Conservation (phyloP, 371 early-diverging fungal species). For the Synchytrium microbalum region DNA sequence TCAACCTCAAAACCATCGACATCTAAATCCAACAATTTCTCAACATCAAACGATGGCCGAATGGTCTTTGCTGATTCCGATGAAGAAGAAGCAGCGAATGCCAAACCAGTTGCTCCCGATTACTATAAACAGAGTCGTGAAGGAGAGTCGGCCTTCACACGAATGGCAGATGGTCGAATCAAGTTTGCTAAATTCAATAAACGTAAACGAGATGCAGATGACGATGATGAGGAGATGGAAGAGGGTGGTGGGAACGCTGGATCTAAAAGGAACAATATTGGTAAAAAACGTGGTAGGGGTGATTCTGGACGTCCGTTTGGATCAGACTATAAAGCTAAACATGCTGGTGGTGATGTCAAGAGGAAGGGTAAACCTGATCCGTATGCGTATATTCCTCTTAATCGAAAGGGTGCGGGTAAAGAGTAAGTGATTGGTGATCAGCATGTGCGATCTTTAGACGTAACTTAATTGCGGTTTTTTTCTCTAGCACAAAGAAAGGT, state of each 20-base stretch:
- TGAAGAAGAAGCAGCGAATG: constrained; percentile 37
- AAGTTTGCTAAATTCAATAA: constrained; percentile 54
- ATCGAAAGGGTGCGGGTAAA: constrained; percentile 17
- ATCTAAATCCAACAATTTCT: constrained; percentile 48
- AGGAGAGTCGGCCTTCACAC: constrained; percentile 62
- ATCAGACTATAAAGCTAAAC: constrained; percentile 57
- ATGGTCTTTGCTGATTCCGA: constrained; percentile 65
- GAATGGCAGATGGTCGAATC: constrained; percentile 73
- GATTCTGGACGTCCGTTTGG: constrained; percentile 30
- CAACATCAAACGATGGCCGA: constrained; percentile 64
- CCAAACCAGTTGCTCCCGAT: constrained; percentile 53
- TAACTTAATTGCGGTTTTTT: too few relatives aligned
- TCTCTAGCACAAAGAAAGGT: too few relatives aligned
- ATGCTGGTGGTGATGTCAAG: constrained; percentile 92
- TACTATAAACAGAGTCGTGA: constrained; percentile 70
- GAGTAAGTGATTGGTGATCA: background rate
- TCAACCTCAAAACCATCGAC: constrained; percentile 41
- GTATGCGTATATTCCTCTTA: constrained; percentile 89
- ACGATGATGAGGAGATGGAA: constrained; percentile 25
- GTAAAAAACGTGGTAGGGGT: constrained; percentile 11
- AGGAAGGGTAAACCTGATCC: constrained; percentile 81
- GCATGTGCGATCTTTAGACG: background rate
- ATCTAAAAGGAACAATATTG: background rate
- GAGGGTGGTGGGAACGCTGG: constrained; percentile 15
- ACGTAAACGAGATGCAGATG: constrained; percentile 20